Conservation (phyloP, 1,139 yeast species). For the Geotrichum cucujoidarum region DNA sequence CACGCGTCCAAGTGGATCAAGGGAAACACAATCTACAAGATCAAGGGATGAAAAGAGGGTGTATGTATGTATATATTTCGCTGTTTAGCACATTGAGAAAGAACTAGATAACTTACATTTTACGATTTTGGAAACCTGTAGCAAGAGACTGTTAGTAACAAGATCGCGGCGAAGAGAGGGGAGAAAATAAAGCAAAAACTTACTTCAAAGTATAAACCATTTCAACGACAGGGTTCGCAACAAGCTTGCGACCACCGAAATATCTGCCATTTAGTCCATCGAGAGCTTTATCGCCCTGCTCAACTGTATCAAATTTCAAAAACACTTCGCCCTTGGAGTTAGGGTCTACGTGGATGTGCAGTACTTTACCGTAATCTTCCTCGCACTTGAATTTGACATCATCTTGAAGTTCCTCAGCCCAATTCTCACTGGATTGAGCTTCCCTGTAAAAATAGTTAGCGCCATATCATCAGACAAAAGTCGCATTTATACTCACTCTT, state of each 20-base stretch:
- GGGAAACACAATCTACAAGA: constrained; percentile 29
- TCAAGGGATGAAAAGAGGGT: background rate
- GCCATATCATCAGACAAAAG: background rate
- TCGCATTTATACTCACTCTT: constrained; percentile 29
- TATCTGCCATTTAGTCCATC: constrained; percentile 37
- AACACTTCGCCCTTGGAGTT: constrained; percentile 36
- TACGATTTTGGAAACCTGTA: constrained; percentile 17
- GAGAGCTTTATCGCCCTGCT: constrained; percentile 34
- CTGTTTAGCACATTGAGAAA: no score
- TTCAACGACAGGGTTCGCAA: constrained; percentile 35
- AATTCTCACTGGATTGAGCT: constrained; percentile 29
- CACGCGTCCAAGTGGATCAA: constrained; percentile 50
- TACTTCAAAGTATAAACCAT: constrained; percentile 33
- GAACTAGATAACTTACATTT: background rate
- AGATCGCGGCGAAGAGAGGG: background rate
- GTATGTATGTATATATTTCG: background rate
- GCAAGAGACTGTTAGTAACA: background rate
- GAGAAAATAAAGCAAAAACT: constrained; percentile 15
- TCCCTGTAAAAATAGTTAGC: constrained; percentile 28
- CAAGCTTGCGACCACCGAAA: constrained; percentile 37
- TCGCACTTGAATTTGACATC: constrained; percentile 40
- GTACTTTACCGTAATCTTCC: constrained; percentile 37
- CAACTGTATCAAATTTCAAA: constrained; percentile 33
- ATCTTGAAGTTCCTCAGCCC: constrained; percentile 38
- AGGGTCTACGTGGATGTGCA: constrained; percentile 36